Base-by-base conservation (phyloP, 2,329 filamentous ascomycete species). In the Waltergamsia citrina region DNA sequence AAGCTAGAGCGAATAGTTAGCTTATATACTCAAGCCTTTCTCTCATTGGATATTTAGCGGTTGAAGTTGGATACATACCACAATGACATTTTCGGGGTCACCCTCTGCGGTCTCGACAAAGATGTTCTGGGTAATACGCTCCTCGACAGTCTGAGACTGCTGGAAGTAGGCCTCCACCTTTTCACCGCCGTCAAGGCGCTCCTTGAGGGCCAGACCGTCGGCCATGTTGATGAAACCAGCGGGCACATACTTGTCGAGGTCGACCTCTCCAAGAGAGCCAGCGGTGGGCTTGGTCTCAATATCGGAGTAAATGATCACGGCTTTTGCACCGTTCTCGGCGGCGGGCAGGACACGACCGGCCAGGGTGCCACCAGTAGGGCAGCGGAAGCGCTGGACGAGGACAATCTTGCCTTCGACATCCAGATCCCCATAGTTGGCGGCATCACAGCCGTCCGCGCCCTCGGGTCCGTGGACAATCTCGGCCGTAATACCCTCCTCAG, bases 101-200 rank as follows among this genome's bases (percentile, higher is more conserved):
- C 63, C 64, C 3, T 49, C 51, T 29, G 56, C 59, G 4, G 63
- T 67, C 43, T 68, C 62, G 1, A 59, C 56, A 40, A 67, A 57
- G 8, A 67, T 51, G 33, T 67, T 67, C 43, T 61, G 60, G 0
- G 59, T 62, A 15, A 54, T 26, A 21, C 60, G 52, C 12, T 51
- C 45, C 31, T 67, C 60, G 14, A 59, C 51, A 6, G 54, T 38
- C 30, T 51, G 42, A 20, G 49, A 43, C 12, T 53, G 46, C 42
- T 63, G 48, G 5, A 61, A 54, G 15, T 54, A 50, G 1, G 56
- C 48, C 4, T 47, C 53, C 12, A 53, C 46, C 0, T 38, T 47
- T 22, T 61, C 49, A 10, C 57, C 57, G 1, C 47, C 53, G 0
- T 43, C 45, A 1, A 62, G 47, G 0, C 51, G 50, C 4, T 46